These are phyloP conservation scores for Boletus subcaerulescens DNA, from an alignment of 768 basidiomycete genomes.

Conservation along the genomic window DNA sequence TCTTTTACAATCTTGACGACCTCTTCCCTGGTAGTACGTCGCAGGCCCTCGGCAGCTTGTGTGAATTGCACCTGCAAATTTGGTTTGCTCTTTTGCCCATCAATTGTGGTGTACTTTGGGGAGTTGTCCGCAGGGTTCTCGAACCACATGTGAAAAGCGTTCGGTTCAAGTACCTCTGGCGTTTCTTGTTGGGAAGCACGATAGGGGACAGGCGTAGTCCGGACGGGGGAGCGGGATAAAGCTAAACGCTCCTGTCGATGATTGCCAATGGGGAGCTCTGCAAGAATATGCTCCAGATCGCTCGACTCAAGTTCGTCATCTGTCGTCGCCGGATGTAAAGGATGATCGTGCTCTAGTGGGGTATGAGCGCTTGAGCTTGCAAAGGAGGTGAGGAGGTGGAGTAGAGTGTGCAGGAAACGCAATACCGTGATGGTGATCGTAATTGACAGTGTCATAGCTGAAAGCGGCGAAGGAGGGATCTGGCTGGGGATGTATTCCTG, in stretches of 20 bases:
- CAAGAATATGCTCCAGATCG: neutral
- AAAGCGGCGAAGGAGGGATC: neutral
- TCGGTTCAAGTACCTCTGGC: neutral
- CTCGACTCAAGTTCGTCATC: neutral
- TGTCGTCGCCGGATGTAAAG: neutral
- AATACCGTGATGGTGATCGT: neutral
- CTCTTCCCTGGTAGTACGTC: constrained; percentile 8
- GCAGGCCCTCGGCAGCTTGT: constrained; percentile 9
- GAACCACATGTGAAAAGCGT: constrained; percentile 18
- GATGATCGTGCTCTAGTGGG: neutral
- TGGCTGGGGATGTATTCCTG: neutral
- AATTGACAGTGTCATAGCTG: neutral
- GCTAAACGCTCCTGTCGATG: neutral
- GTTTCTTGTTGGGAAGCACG: neutral
- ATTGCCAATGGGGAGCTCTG: neutral
- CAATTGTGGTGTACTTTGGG: constrained; percentile 18
- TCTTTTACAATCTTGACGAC: constrained; percentile 17
- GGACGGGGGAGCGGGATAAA: neutral
- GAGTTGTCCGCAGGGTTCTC: neutral
- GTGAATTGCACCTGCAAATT: neutral
- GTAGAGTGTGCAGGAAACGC: neutral
- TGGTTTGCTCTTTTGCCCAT: constrained; percentile 8
- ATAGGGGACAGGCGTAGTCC: neutral
- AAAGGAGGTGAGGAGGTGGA: neutral
- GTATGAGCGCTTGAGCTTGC: neutral